Conservation (phyloP, 1,139 yeast species). For the Yueomyces sp. region DNA sequence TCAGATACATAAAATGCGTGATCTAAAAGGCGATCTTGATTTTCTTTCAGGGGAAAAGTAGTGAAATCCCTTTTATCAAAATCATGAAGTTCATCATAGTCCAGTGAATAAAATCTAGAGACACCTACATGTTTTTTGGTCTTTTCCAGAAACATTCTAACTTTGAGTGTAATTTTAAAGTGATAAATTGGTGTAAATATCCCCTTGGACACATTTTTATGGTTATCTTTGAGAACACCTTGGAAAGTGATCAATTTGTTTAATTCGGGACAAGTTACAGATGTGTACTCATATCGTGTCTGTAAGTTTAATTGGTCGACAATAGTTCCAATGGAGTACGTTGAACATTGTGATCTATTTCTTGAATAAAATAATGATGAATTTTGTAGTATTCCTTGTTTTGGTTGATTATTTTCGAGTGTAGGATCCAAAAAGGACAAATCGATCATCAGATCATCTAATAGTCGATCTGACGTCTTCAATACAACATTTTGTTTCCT, state of each 20-base stretch:
- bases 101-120: slow-evolving; percentile 23
- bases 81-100: slow-evolving; percentile 20
- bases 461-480: slow-evolving; percentile 53
- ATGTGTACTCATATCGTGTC: slow-evolving; percentile 17
- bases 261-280: slow-evolving; percentile 18
- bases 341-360: slow-evolving; percentile 10
- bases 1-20: slow-evolving; percentile 33
- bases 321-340: slow-evolving; percentile 17
- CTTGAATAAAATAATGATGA: slow-evolving; percentile 23
- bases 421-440: neutral
- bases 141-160: slow-evolving; percentile 15
- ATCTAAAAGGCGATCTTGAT: slow-evolving; percentile 23
- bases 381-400: slow-evolving; percentile 18
- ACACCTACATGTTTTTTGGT: slow-evolving; percentile 18
- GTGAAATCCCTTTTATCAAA: slow-evolving; percentile 27
- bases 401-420: neutral
- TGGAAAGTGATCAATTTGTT: slow-evolving; percentile 17
- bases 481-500: slow-evolving; percentile 21
- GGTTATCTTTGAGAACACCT: slow-evolving; percentile 16
- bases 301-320: slow-evolving; percentile 19
- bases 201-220: neutral
- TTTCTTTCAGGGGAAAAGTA: slow-evolving; percentile 9
- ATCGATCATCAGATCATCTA: slow-evolving; percentile 44
- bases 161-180: slow-evolving; percentile 25
- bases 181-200: slow-evolving; percentile 18